Conservation (phyloP, 192 early-diverging fungal species). For the Spizellomyces sp. region DNA sequence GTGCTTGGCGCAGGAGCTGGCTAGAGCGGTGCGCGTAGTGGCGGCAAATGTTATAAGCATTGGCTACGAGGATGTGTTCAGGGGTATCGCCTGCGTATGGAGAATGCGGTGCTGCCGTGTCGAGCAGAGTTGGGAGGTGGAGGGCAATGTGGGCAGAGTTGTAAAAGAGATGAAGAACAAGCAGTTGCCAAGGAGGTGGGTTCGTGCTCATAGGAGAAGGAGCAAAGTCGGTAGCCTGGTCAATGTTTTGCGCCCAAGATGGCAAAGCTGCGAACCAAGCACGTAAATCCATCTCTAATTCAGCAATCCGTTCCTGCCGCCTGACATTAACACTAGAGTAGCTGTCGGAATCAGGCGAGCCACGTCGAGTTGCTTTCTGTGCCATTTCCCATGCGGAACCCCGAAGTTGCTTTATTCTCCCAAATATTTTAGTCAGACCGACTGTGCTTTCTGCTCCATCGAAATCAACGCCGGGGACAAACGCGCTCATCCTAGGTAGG, state of each 20-base stretch:
- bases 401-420: constrained; percentile 7
- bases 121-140: constrained; percentile 26
- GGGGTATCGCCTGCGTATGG: no score
- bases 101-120: neutral
- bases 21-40: constrained; percentile 1
- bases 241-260: constrained; percentile 24
- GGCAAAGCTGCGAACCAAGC: constrained; percentile 19
- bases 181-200: constrained; percentile 31
- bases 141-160: constrained; percentile 21
- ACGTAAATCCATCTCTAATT: constrained; percentile 10
- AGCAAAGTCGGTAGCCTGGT: constrained; percentile 7
- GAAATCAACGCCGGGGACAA: constrained; percentile 26
- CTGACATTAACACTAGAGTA: neutral
- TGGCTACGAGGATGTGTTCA: no score
- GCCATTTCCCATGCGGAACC: constrained; percentile 28
- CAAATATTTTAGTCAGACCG: constrained; percentile 12
- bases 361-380: neutral
- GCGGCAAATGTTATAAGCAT: constrained; percentile 15
- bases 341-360: neutral
- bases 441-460: constrained; percentile 20
- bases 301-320: neutral
- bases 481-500: constrained; percentile 16
- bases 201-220: neutral
- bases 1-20: neutral
- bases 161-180: constrained; percentile 24